Percentiles rank a stretch among this genome's conserved stretches.
phyloP scores from a whole-genome alignment of 768 basidiomycete species.

The Pleurotus pulmonarius region DNA sequence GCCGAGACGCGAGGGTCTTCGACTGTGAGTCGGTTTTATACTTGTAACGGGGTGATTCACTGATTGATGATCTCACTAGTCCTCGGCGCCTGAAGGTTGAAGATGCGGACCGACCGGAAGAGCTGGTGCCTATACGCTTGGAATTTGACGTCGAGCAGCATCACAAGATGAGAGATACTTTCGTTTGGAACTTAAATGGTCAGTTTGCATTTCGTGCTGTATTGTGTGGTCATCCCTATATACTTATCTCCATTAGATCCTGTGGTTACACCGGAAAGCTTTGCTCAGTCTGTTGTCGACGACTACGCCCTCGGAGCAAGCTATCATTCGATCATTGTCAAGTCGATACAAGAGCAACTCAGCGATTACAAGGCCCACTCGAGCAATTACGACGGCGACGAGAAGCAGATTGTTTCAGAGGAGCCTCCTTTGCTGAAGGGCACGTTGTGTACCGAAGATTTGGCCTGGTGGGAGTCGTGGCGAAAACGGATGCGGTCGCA shows the following conservation, averaged over 20 bases:
- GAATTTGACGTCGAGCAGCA: conserved; percentile 91
- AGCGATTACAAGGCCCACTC: conserved; percentile 74
- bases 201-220: conserved; percentile 20
- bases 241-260: conserved; percentile 54
- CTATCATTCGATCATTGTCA: conserved; percentile 66
- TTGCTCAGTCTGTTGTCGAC: conserved; percentile 87
- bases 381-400: conserved; percentile 47
- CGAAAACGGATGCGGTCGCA: conserved; percentile 47
- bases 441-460: conserved; percentile 42
- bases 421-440: conserved; percentile 30
- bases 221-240: not conserved
- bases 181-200: conserved; percentile 97
- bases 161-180: conserved; percentile 91
- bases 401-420: conserved; percentile 25
- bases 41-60: conserved; percentile 5
- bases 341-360: conserved; percentile 86
- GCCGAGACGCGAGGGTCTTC: conserved; percentile 64
- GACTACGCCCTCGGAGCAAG: conserved; percentile 76
- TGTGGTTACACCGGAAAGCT: conserved; percentile 82
- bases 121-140: conserved; percentile 90
- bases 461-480: conserved; percentile 73
- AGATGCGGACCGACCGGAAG: conserved; percentile 64
- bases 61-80: conserved; percentile 27
- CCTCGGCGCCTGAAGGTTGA: conserved; percentile 57
- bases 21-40: conserved; percentile 55